Evolutionary conservation across 2,329 filamentous ascomycete genomes (phyloP).

Genomic region (Alternaria infectoria): DNA sequence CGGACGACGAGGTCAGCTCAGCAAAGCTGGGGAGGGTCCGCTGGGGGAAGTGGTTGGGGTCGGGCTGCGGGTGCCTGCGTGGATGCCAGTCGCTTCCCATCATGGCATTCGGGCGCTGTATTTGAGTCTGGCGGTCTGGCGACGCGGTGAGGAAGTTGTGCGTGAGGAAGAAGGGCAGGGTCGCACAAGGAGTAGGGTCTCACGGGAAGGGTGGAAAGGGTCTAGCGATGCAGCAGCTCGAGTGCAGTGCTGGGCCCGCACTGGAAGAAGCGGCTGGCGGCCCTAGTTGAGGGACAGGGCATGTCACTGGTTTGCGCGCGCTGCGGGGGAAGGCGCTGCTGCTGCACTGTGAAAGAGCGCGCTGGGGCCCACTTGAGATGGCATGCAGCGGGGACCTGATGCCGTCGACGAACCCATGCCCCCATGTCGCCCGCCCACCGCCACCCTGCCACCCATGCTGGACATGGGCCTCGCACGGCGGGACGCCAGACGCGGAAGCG

Average conservation of each 20-base stretch:
- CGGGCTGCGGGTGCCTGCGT: conserved; percentile 14
- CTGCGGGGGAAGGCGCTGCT: conserved; percentile 14
- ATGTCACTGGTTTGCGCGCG: conserved; percentile 17
- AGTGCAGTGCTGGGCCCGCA: conserved; percentile 9
- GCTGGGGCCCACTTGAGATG: conserved; percentile 6
- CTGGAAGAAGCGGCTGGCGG: conserved; percentile 12
- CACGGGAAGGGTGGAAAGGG: conserved; percentile 10
- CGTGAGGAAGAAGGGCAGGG: conserved; percentile 6
- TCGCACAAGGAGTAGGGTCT: conserved; percentile 15
- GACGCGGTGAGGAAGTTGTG: conserved; percentile 1
- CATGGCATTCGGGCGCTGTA: conserved; percentile 13
- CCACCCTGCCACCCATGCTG: background rate
- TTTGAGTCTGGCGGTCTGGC: conserved; percentile 2
- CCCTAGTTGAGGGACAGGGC: conserved; percentile 12
- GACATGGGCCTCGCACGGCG: conserved; percentile 3
- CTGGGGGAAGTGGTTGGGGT: conserved; percentile 13
- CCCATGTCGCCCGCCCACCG: background rate
- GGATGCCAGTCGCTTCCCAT: conserved; percentile 25
- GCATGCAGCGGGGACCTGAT: conserved; percentile 18
- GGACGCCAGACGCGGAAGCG: conserved; percentile 13
- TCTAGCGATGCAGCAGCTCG: conserved; percentile 9
- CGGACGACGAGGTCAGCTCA: conserved; percentile 28
- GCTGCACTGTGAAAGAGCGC: conserved; percentile 16
- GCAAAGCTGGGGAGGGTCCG: conserved; percentile 32
- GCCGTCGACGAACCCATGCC: conserved; percentile 10